Conservation (phyloP, 1,284 basidiomycete species). For the Veloboletus limbatus region DNA sequence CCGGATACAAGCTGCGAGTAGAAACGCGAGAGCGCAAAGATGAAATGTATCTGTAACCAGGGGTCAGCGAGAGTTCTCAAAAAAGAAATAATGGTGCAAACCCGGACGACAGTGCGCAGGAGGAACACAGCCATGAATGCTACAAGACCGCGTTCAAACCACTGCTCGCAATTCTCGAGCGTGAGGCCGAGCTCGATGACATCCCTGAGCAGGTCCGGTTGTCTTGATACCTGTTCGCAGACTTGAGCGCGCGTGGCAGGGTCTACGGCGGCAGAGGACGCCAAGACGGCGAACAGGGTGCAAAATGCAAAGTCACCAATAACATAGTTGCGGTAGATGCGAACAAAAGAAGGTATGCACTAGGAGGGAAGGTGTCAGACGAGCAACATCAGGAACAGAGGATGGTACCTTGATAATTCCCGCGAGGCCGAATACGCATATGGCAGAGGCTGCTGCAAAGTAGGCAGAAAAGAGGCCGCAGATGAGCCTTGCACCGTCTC, state of each 20-base stretch:
- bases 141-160: constrained; percentile 65
- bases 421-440: constrained; percentile 60
- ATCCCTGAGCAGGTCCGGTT: constrained; percentile 70
- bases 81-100: constrained; percentile 35
- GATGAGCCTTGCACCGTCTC: constrained; percentile 60
- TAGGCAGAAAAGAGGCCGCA: constrained; percentile 66
- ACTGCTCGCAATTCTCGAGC: constrained; percentile 74
- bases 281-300: constrained; percentile 51
- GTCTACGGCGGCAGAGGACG: constrained; percentile 58
- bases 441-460: constrained; percentile 58
- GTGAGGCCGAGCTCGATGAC: constrained; percentile 67
- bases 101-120: constrained; percentile 61
- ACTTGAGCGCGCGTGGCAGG: constrained; percentile 54
- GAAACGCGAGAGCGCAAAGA: constrained; percentile 64
- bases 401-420: constrained; percentile 62
- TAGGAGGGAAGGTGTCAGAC: constrained; percentile 26
- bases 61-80: background rate
- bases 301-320: constrained; percentile 71
- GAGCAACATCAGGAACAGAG: background rate
- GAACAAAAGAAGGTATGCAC: constrained; percentile 53
- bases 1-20: constrained; percentile 51
- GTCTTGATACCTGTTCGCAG: constrained; percentile 70
- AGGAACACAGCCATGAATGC: constrained; percentile 55
- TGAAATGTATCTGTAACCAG: constrained; percentile 60
- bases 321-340: constrained; percentile 69